phyloP scores from a whole-genome alignment of 2,329 filamentous ascomycete species.

The Cladophialophora immunda region DNA sequence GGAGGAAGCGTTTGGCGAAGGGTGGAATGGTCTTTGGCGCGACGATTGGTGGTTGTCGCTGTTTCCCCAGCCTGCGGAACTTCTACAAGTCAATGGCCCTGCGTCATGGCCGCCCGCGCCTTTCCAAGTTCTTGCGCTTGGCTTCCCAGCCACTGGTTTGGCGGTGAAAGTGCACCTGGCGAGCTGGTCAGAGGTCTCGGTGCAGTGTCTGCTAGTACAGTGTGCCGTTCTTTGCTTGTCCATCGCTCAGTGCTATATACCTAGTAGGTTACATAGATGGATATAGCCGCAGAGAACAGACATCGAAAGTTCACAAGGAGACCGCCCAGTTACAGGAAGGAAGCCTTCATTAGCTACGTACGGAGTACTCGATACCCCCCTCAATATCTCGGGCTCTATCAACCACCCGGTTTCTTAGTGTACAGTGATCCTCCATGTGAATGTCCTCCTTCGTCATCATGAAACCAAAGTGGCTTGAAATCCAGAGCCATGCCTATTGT shows the following conservation, averaged over 20 bases:
- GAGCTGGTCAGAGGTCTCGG: no score
- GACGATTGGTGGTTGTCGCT: slow-evolving; percentile 19
- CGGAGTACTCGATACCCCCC: not conserved
- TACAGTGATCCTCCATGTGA: slow-evolving; percentile 8
- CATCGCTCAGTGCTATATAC: no score
- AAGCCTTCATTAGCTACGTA: not conserved
- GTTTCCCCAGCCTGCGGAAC: slow-evolving; percentile 1
- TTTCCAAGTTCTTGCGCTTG: not conserved
- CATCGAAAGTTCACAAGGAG: not conserved
- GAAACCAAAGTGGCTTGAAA: not conserved
- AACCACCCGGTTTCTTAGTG: not conserved
- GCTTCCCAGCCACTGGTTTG: not conserved
- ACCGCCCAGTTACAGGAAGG: not conserved
- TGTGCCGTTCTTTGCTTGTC: no score
- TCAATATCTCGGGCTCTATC: not conserved
- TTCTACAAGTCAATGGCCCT: slow-evolving; percentile 3
- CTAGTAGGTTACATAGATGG: not conserved
- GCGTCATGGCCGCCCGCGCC: slow-evolving; percentile 17
- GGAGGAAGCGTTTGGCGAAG: slow-evolving; percentile 15
- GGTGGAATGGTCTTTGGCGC: slow-evolving; percentile 13
- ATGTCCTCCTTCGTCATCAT: slow-evolving; percentile 19
- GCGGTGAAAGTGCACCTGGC: slow-evolving; percentile 3
- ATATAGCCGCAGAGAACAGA: not conserved
- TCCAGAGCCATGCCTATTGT: slow-evolving; percentile 14
- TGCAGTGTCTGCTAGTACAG: no score